Conservation (phyloP, 257 asterid species). For the Asclepias syriaca region DNA sequence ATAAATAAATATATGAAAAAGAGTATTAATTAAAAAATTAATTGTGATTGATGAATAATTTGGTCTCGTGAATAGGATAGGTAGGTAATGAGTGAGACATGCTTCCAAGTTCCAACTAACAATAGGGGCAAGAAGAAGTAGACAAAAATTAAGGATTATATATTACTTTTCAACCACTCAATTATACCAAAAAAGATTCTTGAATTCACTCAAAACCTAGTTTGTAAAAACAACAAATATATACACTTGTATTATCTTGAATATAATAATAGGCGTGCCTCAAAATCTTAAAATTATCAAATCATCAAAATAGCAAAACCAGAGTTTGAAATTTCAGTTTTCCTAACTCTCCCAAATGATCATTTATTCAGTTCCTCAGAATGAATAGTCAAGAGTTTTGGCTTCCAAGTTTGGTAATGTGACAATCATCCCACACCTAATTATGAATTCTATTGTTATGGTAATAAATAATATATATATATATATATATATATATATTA, state of each 20-base stretch:
- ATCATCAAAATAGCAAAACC: too few species aligned
- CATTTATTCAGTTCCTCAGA: neutral
- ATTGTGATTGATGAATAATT: neutral
- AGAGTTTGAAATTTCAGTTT: too few species aligned
- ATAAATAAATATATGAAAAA: too few species aligned
- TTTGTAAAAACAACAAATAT: neutral
- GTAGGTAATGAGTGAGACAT: neutral
- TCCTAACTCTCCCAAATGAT: neutral
- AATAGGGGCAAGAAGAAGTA: neutral
- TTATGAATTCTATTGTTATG: too few species aligned
- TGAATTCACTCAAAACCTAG: neutral
- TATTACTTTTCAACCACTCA: neutral
- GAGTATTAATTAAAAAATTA: too few species aligned
- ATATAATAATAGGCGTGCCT: too few species aligned
- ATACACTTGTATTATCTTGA: too few species aligned
- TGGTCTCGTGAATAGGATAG: neutral
- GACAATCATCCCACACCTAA: neutral
- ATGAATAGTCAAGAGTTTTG: too few species aligned
- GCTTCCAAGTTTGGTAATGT: neutral
- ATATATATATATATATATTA: too few species aligned
- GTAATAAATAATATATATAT: too few species aligned
- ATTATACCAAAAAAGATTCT: neutral
- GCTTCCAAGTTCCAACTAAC: constrained; percentile 3
- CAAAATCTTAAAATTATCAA: too few species aligned
- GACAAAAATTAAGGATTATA: neutral